These are phyloP conservation scores for Aciculosporium take DNA, from an alignment of 2,329 filamentous ascomycete species.

Conservation along the genomic window DNA sequence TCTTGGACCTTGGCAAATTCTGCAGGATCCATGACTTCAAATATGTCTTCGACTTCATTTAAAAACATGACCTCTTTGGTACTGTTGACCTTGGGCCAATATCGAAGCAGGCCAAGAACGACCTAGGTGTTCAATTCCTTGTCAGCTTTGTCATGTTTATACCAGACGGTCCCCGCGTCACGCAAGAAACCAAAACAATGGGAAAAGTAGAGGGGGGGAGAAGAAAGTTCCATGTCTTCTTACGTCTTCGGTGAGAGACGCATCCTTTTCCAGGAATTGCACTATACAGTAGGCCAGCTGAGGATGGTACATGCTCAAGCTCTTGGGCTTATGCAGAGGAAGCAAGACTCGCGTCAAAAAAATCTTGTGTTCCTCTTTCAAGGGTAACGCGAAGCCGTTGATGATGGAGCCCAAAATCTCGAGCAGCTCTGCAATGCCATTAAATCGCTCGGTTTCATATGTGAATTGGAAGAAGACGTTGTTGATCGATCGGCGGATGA, in stretches of 20 bases:
- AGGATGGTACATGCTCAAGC: constrained; percentile 98
- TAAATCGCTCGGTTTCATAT: constrained; percentile 97
- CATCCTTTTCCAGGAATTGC: constrained; percentile 96
- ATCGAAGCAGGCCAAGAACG: constrained; percentile 82
- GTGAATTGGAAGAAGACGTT: constrained; percentile 99
- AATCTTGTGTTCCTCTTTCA: constrained; percentile 98
- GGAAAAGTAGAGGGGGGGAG: too few relatives aligned
- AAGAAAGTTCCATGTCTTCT: too few relatives aligned
- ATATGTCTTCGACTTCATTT: constrained; percentile 98
- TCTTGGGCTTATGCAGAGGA: constrained; percentile 95
- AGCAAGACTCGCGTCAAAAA: constrained; percentile 89
- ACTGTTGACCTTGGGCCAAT: constrained; percentile 99
- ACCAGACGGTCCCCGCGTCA: not conserved
- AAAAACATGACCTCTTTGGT: constrained; percentile 99
- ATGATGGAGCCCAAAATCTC: constrained; percentile 98
- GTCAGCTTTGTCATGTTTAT: not conserved
- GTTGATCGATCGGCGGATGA: constrained; percentile 96
- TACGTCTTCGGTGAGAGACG: constrained; percentile 89
- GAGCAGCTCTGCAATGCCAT: constrained; percentile 89
- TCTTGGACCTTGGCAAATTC: constrained; percentile 99
- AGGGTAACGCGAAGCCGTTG: constrained; percentile 89
- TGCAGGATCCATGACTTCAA: constrained; percentile 97
- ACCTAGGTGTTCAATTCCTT: constrained; percentile 39
- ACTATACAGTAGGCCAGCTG: constrained; percentile 98
- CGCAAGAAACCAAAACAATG: not conserved